Evolutionary conservation across 2,329 filamentous ascomycete species (phyloP).

Genomic region (Ilyonectria robusta): DNA sequence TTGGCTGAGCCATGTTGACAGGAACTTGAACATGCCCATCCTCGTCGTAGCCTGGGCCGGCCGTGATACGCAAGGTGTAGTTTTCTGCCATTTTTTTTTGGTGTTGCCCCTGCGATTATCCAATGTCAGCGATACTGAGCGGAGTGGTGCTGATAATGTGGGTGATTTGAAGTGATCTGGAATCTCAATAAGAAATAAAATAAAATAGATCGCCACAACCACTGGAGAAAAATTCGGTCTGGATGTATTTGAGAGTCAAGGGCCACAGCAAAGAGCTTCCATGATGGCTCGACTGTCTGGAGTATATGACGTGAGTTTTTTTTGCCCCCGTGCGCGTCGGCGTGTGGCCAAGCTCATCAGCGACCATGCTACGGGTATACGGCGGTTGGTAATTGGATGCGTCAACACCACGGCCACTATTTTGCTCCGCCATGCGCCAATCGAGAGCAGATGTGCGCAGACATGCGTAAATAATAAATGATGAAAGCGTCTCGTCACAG

Average conservation of each 20-base stretch:
- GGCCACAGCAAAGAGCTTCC: slow-evolving; percentile 4
- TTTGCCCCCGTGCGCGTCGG: slow-evolving; percentile 18
- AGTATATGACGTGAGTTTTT: slow-evolving; percentile 45
- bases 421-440: slow-evolving; percentile 16
- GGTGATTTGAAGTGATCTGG: background rate
- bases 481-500: slow-evolving; percentile 14
- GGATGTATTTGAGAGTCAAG: slow-evolving; percentile 11
- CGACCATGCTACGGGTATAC: background rate
- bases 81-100: slow-evolving; percentile 70
- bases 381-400: slow-evolving; percentile 32
- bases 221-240: background rate
- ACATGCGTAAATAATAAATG: slow-evolving; percentile 11
- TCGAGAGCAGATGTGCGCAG: background rate
- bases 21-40: slow-evolving; percentile 80
- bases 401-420: slow-evolving; percentile 26
- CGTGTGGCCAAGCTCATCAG: slow-evolving; percentile 13
- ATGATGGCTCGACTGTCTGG: slow-evolving; percentile 33
- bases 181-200: background rate
- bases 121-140: background rate
- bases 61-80: slow-evolving; percentile 86
- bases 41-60: slow-evolving; percentile 82
- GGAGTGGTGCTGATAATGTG: background rate
- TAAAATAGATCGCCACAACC: background rate
- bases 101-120: background rate
- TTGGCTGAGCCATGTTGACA: slow-evolving; percentile 78